These are phyloP conservation scores for Coprinopsis sp. DNA, from an alignment of 768 basidiomycete species.

Conservation along the genomic window DNA sequence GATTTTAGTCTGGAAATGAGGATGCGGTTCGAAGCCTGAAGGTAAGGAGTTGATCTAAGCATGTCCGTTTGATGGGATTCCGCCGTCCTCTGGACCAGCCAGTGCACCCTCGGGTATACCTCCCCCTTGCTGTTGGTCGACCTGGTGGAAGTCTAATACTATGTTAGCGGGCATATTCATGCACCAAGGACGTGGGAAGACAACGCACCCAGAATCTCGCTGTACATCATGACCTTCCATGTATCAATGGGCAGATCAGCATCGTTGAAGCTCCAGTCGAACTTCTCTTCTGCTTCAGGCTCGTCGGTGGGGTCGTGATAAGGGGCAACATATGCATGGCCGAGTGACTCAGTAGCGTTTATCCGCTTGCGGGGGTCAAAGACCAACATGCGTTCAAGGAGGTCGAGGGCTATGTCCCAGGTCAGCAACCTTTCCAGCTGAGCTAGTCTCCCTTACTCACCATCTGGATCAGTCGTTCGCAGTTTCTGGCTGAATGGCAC, in stretches of 20 bases:
- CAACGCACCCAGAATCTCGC: slow-evolving; percentile 84
- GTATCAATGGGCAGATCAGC: slow-evolving; percentile 97
- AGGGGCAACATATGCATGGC: slow-evolving; percentile 90
- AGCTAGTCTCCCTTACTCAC: slow-evolving; percentile 35
- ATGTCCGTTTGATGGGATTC: not conserved
- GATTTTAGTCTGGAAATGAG: too few relatives aligned
- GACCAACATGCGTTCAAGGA: slow-evolving; percentile 98
- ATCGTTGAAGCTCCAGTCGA: slow-evolving; percentile 99
- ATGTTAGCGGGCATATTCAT: not conserved
- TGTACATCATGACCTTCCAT: slow-evolving; percentile 99
- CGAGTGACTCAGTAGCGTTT: slow-evolving; percentile 85
- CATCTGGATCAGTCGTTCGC: slow-evolving; percentile 79
- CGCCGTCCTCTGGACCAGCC: slow-evolving; percentile 50
- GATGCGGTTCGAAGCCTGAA: too few relatives aligned
- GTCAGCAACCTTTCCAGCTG: not conserved
- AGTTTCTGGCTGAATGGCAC: slow-evolving; percentile 95
- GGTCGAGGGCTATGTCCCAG: slow-evolving; percentile 67
- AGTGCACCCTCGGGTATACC: slow-evolving; percentile 66
- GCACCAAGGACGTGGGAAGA: not conserved
- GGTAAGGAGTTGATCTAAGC: too few relatives aligned
- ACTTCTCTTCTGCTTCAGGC: slow-evolving; percentile 87
- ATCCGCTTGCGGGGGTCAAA: slow-evolving; percentile 98
- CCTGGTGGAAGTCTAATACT: slow-evolving; percentile 72
- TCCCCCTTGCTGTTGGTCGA: slow-evolving; percentile 38
- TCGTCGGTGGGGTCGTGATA: slow-evolving; percentile 99